A percentile compares a stretch with the other conserved stretches of the same genome.
Conservation (phyloP, 129 eudicot species). For the Lactuca saligna region DNA sequence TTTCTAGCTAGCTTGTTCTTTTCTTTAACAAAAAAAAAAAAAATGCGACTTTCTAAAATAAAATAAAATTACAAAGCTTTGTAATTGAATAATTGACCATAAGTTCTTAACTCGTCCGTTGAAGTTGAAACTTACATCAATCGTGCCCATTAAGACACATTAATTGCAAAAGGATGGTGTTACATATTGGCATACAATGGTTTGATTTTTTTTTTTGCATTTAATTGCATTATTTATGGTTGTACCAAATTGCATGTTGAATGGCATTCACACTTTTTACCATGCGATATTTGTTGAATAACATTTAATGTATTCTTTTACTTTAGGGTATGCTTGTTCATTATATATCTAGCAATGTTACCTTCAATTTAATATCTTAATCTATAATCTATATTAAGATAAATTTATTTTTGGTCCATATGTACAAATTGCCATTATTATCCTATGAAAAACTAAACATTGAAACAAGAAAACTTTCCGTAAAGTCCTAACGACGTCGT, state of each 20-base stretch:
- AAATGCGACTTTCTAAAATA: too few species aligned
- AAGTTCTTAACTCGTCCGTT: too few species aligned
- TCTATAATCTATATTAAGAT: too few species aligned
- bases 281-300: constrained; percentile 12
- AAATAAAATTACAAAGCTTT: too few species aligned
- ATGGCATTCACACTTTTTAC: constrained; percentile 24
- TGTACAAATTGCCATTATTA: too few species aligned
- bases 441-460: not conserved
- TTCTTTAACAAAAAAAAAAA: too few species aligned
- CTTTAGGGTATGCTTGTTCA: not conserved
- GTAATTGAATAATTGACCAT: too few species aligned
- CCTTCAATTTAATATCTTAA: not conserved
- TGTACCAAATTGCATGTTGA: constrained; percentile 27
- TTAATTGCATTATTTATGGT: constrained; percentile 20
- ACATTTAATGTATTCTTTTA: constrained; percentile 1
- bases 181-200: not conserved
- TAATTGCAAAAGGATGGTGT: not conserved
- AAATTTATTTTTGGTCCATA: too few species aligned
- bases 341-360: not conserved
- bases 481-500: constrained; percentile 13
- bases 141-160: not conserved
- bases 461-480: not conserved
- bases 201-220: constrained; percentile 10
- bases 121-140: not conserved
- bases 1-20: too few species aligned